Percentiles rank a stretch among this genome's conserved stretches.
Conservation (phyloP, 495 filamentous ascomycete species). For the Trichoderma orchidacearum region DNA sequence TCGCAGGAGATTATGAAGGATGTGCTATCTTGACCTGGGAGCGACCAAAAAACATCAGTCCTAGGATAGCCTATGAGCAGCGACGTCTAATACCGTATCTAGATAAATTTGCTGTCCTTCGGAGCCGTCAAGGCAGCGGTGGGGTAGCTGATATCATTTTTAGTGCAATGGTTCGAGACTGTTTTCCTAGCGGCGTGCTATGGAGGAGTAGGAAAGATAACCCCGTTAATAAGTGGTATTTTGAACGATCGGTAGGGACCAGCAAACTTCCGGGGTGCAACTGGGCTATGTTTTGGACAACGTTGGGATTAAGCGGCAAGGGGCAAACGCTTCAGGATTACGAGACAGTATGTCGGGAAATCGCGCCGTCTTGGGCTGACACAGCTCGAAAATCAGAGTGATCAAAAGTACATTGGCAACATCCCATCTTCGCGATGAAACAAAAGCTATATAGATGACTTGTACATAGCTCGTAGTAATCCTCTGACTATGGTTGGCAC, state of each 20-base stretch:
- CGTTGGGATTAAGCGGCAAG: constrained; percentile 37
- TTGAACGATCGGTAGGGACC: constrained; percentile 72
- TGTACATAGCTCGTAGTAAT: too few species aligned
- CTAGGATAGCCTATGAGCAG: constrained; percentile 37
- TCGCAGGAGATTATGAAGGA: constrained; percentile 94
- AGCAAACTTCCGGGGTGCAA: constrained; percentile 63
- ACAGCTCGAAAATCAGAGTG: constrained; percentile 2
- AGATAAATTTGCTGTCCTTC: constrained; percentile 94
- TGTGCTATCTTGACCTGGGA: constrained; percentile 96
- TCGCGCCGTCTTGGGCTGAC: constrained; percentile 78
- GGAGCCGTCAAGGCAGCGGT: constrained; percentile 74
- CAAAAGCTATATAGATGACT: too few species aligned
- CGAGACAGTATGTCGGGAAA: constrained; percentile 62
- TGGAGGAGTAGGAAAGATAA: constrained; percentile 75
- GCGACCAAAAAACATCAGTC: constrained; percentile 43
- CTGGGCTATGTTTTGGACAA: constrained; percentile 99
- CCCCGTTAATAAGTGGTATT: constrained; percentile 91
- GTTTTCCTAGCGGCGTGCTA: constrained; percentile 68
- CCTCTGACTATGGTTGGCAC: too few species aligned
- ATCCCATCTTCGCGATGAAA: too few species aligned
- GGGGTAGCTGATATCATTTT: constrained; percentile 94
- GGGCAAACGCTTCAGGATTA: constrained; percentile 59
- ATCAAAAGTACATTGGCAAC: too few species aligned
- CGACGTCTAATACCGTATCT: constrained; percentile 74
- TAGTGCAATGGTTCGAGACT: constrained; percentile 81